Conservation (phyloP, 2,329 filamentous ascomycete genomes). For the Laburnicola sp. region DNA sequence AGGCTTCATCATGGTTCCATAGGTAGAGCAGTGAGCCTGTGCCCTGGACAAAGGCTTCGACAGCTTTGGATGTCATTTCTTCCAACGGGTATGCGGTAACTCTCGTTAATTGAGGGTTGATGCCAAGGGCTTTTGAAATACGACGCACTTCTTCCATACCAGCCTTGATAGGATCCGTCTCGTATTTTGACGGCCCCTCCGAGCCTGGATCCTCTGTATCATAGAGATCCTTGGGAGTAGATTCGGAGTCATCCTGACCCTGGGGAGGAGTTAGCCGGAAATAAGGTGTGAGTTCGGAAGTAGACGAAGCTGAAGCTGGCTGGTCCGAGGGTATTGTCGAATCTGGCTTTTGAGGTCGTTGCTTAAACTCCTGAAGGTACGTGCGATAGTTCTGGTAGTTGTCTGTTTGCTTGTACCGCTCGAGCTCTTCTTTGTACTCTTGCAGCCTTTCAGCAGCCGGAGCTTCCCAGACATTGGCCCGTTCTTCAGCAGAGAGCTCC, state of each 20-base stretch:
- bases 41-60: constrained; percentile 11
- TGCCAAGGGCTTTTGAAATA: constrained; percentile 7
- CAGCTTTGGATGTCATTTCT: constrained; percentile 5
- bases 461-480: not conserved
- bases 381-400: constrained; percentile 6
- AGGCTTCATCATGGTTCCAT: constrained; percentile 8
- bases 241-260: too few relatives aligned
- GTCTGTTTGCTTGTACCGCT: constrained; percentile 7
- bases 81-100: constrained; percentile 8
- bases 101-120: constrained; percentile 5
- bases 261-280: not conserved
- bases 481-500: not conserved
- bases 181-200: not conserved
- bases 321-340: not conserved
- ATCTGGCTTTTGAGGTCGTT: not conserved
- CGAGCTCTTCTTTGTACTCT: not conserved
- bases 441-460: not conserved
- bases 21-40: constrained; percentile 14
- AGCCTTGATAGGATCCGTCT: not conserved
- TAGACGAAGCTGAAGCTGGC: not conserved
- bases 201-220: not conserved
- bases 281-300: not conserved
- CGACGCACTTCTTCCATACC: constrained; percentile 6
- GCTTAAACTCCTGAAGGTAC: constrained; percentile 9
- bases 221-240: not conserved